Percentiles rank a stretch among this genome's conserved stretches.
These are phyloP conservation scores for Mycoemilia scoparia DNA, from an alignment of 192 early-diverging fungal species.

Conservation along the genomic window DNA sequence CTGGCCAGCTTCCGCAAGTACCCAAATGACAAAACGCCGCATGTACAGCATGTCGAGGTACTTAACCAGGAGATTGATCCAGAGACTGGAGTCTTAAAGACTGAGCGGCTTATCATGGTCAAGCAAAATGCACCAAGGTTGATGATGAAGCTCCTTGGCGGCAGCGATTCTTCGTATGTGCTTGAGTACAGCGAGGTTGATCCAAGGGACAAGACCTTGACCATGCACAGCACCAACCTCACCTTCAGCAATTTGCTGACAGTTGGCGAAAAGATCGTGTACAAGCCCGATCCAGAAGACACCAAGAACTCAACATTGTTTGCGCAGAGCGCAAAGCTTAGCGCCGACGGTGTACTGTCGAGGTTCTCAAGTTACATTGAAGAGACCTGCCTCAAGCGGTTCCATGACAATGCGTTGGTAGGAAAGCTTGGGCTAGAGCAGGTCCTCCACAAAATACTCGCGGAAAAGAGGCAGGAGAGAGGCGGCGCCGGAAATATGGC, in stretches of 20 bases:
- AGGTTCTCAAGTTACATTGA: slow-evolving; percentile 58
- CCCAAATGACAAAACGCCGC: slow-evolving; percentile 82
- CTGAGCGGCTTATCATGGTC: slow-evolving; percentile 79
- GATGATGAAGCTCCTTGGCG: slow-evolving; percentile 47
- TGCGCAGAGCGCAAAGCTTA: slow-evolving; percentile 64
- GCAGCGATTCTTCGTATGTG: slow-evolving; percentile 56
- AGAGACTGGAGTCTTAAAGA: slow-evolving; percentile 64
- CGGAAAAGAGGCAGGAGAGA: no score
- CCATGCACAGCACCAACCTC: slow-evolving; percentile 68
- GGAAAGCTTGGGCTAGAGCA: slow-evolving; percentile 72
- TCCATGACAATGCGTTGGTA: slow-evolving; percentile 73
- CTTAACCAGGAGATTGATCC: slow-evolving; percentile 65
- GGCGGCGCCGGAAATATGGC: no score
- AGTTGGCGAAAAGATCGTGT: slow-evolving; percentile 73
- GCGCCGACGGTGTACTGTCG: slow-evolving; percentile 50
- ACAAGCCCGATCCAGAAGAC: slow-evolving; percentile 43
- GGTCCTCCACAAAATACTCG: slow-evolving; percentile 34
- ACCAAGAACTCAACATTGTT: slow-evolving; percentile 38
- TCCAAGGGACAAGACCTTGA: slow-evolving; percentile 46
- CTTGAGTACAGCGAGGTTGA: slow-evolving; percentile 81
- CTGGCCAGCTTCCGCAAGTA: slow-evolving; percentile 93
- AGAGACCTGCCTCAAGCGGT: slow-evolving; percentile 65
- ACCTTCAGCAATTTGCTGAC: slow-evolving; percentile 66
- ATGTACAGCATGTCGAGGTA: slow-evolving; percentile 83
- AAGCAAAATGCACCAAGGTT: slow-evolving; percentile 72